These are phyloP conservation scores for Antitrichia curtipendula DNA, from an alignment of 225 moss, liverwort and hornwort genomes.

Conservation along the genomic window DNA sequence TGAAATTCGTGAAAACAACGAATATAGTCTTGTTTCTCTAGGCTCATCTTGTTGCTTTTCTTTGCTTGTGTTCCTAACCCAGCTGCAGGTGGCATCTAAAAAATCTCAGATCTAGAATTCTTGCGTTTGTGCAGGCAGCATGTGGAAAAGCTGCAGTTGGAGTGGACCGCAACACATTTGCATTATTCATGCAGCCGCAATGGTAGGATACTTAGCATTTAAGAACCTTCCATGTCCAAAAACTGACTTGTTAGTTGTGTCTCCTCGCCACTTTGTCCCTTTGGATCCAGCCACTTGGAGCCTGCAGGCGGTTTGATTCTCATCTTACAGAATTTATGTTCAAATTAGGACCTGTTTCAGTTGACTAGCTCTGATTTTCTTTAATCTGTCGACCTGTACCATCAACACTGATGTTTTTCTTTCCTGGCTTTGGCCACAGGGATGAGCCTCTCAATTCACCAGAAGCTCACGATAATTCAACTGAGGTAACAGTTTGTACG, in stretches of 20 bases:
- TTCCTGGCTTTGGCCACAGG: slow-evolving; percentile 14
- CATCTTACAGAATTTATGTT: background rate
- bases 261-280: too few relatives aligned
- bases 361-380: background rate
- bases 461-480: background rate
- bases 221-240: background rate
- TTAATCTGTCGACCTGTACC: background rate
- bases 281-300: too few relatives aligned
- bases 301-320: background rate
- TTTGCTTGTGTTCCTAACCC: background rate
- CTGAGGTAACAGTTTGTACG: slow-evolving; percentile 2
- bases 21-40: background rate
- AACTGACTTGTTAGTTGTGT: background rate
- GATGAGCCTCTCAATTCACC: slow-evolving; percentile 33
- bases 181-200: slow-evolving; percentile 91
- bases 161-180: slow-evolving; percentile 84
- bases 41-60: background rate
- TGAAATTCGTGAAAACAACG: background rate
- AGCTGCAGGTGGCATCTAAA: background rate
- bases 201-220: slow-evolving; percentile 28
- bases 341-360: background rate
- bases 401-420: background rate
- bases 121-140: slow-evolving; percentile 34
- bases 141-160: slow-evolving; percentile 42
- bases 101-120: background rate